A percentile compares a stretch with the other conserved stretches of the same genome.
These are phyloP conservation scores for Phytophthora pistaciae DNA, from an alignment of 352 stramenopile genomes.

Conservation along the genomic window DNA sequence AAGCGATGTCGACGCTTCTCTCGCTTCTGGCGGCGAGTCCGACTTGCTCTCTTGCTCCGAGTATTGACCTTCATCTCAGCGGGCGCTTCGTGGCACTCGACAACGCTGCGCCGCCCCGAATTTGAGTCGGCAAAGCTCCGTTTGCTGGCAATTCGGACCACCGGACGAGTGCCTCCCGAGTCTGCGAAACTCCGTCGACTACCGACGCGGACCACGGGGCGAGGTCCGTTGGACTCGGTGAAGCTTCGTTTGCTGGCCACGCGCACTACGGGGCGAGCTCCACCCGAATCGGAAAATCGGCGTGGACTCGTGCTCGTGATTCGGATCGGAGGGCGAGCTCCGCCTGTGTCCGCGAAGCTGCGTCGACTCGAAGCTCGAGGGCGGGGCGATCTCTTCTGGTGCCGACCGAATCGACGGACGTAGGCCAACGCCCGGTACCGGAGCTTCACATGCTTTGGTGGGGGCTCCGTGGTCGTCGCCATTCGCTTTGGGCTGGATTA, in stretches of 20 bases:
- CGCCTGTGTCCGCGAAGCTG: constrained; percentile 16
- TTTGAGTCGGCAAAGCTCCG: constrained; percentile 21
- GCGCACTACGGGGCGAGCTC: not conserved
- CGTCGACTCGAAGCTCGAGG: constrained; percentile 14
- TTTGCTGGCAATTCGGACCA: constrained; percentile 8
- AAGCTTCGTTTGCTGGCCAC: constrained; percentile 8
- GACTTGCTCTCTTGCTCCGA: constrained; percentile 13
- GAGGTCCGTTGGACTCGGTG: constrained; percentile 1
- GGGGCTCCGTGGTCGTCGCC: constrained; percentile 18
- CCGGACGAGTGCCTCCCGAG: constrained; percentile 1
- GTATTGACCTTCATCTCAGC: constrained; percentile 16
- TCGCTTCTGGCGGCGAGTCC: constrained; percentile 12
- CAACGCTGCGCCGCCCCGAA: not conserved
- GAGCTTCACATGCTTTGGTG: constrained; percentile 29
- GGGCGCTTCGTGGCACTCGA: not conserved
- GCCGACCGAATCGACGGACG: constrained; percentile 31
- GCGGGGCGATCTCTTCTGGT: not conserved
- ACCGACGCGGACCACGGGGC: not conserved
- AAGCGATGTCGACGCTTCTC: constrained; percentile 24
- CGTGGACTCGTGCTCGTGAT: not conserved
- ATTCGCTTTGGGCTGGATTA: constrained; percentile 7
- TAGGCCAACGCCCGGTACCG: constrained; percentile 35
- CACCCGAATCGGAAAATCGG: not conserved
- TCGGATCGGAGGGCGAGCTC: not conserved
- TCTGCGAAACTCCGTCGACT: constrained; percentile 6